These are phyloP conservation scores for Talaromyces sp. DNA, from an alignment of 2,329 filamentous ascomycete species.

Conservation along the genomic window DNA sequence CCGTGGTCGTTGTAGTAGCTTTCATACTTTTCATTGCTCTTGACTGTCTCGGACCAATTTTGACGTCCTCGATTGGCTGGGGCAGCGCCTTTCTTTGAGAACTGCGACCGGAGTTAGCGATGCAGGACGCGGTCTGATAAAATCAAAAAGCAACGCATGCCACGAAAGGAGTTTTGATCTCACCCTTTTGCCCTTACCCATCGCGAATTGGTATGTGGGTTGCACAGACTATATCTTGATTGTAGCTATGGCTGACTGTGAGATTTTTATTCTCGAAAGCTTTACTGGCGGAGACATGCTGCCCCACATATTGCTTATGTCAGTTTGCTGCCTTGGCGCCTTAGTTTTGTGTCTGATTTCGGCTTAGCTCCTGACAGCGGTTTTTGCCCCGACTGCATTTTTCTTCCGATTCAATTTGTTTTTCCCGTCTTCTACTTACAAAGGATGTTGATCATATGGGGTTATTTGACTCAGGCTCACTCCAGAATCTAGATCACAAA, in stretches of 20 bases:
- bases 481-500: background rate
- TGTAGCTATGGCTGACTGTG: background rate
- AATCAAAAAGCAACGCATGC: background rate
- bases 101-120: conserved; percentile 11
- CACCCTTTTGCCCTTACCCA: conserved; percentile 21
- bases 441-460: background rate
- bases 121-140: background rate
- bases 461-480: background rate
- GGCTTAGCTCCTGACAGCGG: background rate
- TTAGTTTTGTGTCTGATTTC: background rate
- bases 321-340: background rate
- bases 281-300: background rate
- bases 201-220: conserved; percentile 8
- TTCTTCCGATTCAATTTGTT: background rate
- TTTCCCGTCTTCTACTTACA: background rate
- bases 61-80: conserved; percentile 37
- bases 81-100: conserved; percentile 31
- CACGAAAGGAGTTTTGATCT: background rate
- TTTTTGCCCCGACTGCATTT: background rate
- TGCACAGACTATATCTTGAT: background rate
- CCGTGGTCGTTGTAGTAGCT: conserved; percentile 77
- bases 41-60: conserved; percentile 61
- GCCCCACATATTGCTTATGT: conserved; percentile 4
- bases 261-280: conserved; percentile 6
- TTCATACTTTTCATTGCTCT: conserved; percentile 81